Evolutionary conservation across 169 alveolate species (phyloP), one percentile per base, ranked within the genome.

Genomic region (Plasmodium vivax): DNA sequence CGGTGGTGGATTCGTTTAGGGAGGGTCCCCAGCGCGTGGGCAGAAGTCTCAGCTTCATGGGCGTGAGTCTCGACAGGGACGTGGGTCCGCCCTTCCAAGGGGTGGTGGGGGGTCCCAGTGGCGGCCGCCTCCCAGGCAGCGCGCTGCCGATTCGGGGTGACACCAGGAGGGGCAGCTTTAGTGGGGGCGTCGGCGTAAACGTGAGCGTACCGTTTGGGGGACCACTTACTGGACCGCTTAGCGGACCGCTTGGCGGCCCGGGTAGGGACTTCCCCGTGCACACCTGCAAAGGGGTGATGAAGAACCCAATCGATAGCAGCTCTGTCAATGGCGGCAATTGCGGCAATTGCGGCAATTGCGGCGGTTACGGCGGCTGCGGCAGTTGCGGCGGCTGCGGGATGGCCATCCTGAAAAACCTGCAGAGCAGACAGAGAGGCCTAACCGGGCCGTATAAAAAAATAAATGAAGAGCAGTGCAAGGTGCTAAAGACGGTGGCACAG

Each of bases 361-460:
- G n/a, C 5, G 23, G 7, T 12, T 51, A 23, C 8, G n/a, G 5
- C 5, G 23, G 27, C 2, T 51, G 62, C 27, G 2, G 54, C 16
- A 16, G 54, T 0, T n/a, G 2, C 74, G 10, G 81, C 43, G 1
- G 19, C 34, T 56, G 73, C 12, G 82, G 71, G 16, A 87, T 75
- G 82, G 30, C 30, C 27, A 23, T 30, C 2, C 12, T 87, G 80
- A 87, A 87, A 77, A 30, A 87, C 4, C 32, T 77, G 36, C 36
- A 56, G 1, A 87, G 19, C 47, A 71, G 68, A 16, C 38, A 56
- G 9, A 87, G 45, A 75, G 87, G 62, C n/a, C 2, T n/a, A 34
- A 75, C 34, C 1, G 85, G 38, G 34, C 81, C 93, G 32, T 41
- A 45, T 34, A 87, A 87, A 87, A 75, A 75, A 71, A 0, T 77